A percentile compares a stretch with the other conserved stretches of the same genome.
Conservation (phyloP, 495 filamentous ascomycete genomes). For the Podospora australis region DNA sequence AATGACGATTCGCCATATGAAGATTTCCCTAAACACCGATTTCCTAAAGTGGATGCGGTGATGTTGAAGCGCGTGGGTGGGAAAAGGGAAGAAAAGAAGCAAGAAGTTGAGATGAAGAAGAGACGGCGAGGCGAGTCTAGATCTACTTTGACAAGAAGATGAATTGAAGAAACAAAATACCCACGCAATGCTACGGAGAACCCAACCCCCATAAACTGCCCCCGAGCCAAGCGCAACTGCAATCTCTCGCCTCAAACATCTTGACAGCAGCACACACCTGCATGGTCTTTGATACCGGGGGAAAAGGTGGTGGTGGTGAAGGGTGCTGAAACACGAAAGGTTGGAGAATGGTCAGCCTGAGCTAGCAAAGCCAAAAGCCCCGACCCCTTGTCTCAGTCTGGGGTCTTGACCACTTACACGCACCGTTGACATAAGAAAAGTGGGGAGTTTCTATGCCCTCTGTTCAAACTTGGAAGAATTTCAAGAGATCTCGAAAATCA, state of each 20-base stretch:
- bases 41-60: too few relatives aligned
- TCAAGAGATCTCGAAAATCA: conserved; percentile 1
- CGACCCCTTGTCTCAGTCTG: too few relatives aligned
- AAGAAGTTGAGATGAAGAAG: not conserved
- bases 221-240: conserved; percentile 1
- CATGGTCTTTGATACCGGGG: too few relatives aligned
- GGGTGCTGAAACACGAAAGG: conserved; percentile 4
- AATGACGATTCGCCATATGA: not conserved
- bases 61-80: not conserved
- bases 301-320: too few relatives aligned
- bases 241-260: not conserved
- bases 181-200: too few relatives aligned
- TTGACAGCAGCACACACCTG: not conserved
- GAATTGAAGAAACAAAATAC: not conserved
- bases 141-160: not conserved
- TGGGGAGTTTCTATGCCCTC: too few relatives aligned
- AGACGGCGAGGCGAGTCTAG: not conserved
- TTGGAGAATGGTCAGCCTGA: too few relatives aligned
- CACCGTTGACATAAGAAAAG: too few relatives aligned
- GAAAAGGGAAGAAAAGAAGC: conserved; percentile 1
- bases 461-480: not conserved
- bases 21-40: too few relatives aligned
- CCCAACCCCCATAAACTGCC: not conserved
- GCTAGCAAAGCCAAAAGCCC: too few relatives aligned
- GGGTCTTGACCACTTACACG: too few relatives aligned